phyloP scores from a whole-genome alignment of 2,329 filamentous ascomycete species.

The Hansfordia pulvinata region DNA sequence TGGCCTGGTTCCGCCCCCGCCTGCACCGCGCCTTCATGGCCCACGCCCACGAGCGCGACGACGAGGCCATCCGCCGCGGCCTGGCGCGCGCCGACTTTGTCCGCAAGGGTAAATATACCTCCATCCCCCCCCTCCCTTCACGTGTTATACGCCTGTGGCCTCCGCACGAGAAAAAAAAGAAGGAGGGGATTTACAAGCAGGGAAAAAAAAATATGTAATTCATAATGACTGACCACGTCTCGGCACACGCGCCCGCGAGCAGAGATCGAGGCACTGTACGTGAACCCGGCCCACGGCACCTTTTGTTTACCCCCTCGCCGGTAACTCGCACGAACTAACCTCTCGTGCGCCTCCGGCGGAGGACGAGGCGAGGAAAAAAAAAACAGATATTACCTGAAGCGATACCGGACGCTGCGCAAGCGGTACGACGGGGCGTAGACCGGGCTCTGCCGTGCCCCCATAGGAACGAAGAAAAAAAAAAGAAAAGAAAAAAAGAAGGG shows the following conservation, averaged over 20 bases:
- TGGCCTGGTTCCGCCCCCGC: slow-evolving; percentile 62
- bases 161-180: no score
- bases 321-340: no score
- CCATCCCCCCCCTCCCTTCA: slow-evolving; percentile 1
- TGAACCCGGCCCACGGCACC: slow-evolving; percentile 9
- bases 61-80: slow-evolving; percentile 60
- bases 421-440: slow-evolving; percentile 46
- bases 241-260: no score
- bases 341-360: no score
- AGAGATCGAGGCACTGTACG: slow-evolving; percentile 91
- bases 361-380: slow-evolving; percentile 6
- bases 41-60: slow-evolving; percentile 56
- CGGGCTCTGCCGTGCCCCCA: not conserved
- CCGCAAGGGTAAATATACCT: slow-evolving; percentile 58
- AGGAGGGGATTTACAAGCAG: no score
- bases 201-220: no score
- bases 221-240: no score
- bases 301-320: slow-evolving; percentile 1
- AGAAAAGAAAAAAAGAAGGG: no score
- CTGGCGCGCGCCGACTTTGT: slow-evolving; percentile 76
- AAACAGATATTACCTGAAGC: slow-evolving; percentile 76
- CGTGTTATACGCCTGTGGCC: no score
- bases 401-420: slow-evolving; percentile 74
- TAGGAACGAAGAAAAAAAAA: no score
- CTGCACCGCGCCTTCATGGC: slow-evolving; percentile 76